Percentiles rank a stretch among this genome's conserved stretches.
phyloP scores from a whole-genome alignment of 495 filamentous ascomycete genomes.

The Xylaria scruposa region DNA sequence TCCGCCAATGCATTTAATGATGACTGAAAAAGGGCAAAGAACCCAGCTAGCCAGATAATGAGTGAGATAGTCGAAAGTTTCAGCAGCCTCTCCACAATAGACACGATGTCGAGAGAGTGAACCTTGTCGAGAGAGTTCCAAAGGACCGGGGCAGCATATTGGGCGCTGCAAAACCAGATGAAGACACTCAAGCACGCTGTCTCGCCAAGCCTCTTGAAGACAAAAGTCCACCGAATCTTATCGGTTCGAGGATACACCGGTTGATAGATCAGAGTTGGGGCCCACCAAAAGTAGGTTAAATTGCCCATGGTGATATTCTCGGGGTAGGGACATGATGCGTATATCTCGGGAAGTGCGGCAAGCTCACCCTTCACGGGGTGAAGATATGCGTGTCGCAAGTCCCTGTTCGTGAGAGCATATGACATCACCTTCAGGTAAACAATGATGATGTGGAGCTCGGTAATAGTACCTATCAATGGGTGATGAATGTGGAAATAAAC shows the following conservation, averaged over 20 bases:
- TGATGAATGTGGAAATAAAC: slow-evolving; percentile 93
- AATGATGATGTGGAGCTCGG: slow-evolving; percentile 89
- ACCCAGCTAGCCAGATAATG: slow-evolving; percentile 94
- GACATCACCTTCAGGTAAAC: slow-evolving; percentile 95
- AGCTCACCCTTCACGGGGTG: slow-evolving; percentile 66
- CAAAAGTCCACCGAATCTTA: slow-evolving; percentile 82
- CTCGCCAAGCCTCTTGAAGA: slow-evolving; percentile 81
- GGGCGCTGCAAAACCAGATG: slow-evolving; percentile 91
- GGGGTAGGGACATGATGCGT: slow-evolving; percentile 85
- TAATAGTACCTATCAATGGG: slow-evolving; percentile 89
- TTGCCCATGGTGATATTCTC: slow-evolving; percentile 86
- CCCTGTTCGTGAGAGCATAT: slow-evolving; percentile 95
- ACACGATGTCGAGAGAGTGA: slow-evolving; percentile 75
- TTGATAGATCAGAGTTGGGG: slow-evolving; percentile 95
- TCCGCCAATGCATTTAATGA: slow-evolving; percentile 90
- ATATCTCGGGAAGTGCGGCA: slow-evolving; percentile 75
- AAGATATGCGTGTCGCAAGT: slow-evolving; percentile 86
- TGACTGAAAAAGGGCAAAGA: slow-evolving; percentile 94
- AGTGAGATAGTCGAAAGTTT: slow-evolving; percentile 94
- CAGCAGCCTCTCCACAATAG: slow-evolving; percentile 87
- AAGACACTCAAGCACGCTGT: slow-evolving; percentile 75
- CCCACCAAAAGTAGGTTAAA: slow-evolving; percentile 94
- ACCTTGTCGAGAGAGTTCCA: slow-evolving; percentile 89
- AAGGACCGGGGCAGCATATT: slow-evolving; percentile 90
- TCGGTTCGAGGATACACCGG: slow-evolving; percentile 88